Evolutionary conservation across 2,329 filamentous ascomycete genomes (phyloP).

Genomic region (Trichoderma semiorbis): DNA sequence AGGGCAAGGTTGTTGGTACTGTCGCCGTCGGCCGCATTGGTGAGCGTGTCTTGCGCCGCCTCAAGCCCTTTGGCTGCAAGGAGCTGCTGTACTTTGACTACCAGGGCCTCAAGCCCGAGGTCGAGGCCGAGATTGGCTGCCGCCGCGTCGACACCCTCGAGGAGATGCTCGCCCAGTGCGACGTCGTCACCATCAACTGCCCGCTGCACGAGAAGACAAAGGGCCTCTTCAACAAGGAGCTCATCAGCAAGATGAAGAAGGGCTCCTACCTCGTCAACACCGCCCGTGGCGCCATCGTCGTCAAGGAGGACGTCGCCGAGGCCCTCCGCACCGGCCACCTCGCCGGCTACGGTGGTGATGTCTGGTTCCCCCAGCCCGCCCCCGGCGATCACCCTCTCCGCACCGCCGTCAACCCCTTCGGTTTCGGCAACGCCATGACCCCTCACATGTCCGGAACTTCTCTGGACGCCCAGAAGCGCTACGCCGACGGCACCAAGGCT

Average conservation of each 20-base stretch:
- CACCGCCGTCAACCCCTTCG: constrained; percentile 89
- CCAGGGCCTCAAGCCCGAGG: constrained; percentile 82
- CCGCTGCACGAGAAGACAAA: constrained; percentile 97
- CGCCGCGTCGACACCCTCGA: constrained; percentile 83
- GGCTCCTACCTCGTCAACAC: constrained; percentile 98
- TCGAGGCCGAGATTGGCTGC: constrained; percentile 94
- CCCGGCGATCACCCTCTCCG: constrained; percentile 90
- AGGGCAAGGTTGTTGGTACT: constrained; percentile 96
- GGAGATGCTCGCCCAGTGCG: constrained; percentile 91
- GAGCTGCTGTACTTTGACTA: constrained; percentile 99
- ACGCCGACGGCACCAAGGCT: constrained; percentile 80
- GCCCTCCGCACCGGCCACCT: constrained; percentile 90
- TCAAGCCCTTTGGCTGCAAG: constrained; percentile 99
- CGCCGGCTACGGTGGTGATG: constrained; percentile 81
- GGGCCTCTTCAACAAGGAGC: constrained; percentile 96
- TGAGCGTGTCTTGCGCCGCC: constrained; percentile 91
- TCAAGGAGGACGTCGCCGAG: constrained; percentile 97
- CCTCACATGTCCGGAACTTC: constrained; percentile 98
- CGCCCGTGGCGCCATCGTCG: constrained; percentile 95
- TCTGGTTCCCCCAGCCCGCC: constrained; percentile 98
- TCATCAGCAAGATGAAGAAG: constrained; percentile 98
- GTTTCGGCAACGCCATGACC: constrained; percentile 97
- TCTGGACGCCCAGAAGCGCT: constrained; percentile 94
- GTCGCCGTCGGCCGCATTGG: constrained; percentile 97
- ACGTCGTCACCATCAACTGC: constrained; percentile 99